phyloP scores from a whole-genome alignment of 139 green algal genomes.

The Spirogloea muscicola region DNA sequence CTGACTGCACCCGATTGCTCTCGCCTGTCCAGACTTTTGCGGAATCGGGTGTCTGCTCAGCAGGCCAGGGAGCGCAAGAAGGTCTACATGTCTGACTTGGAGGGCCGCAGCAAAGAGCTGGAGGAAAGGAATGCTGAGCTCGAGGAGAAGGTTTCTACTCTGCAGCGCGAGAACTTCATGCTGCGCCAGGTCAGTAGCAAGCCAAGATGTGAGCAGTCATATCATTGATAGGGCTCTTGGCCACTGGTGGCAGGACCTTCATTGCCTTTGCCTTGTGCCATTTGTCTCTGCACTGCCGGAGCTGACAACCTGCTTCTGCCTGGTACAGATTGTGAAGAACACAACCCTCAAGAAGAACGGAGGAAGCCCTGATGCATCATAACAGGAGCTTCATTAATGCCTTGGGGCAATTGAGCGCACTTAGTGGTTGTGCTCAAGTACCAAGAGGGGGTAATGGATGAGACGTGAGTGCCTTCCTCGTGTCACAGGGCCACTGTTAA shows the following conservation, averaged over 20 bases:
- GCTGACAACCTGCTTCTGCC: not conserved
- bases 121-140: slow-evolving; percentile 43
- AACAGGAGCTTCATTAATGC: no score
- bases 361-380: no score
- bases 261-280: not conserved
- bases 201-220: not conserved
- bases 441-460: no score
- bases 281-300: not conserved
- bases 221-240: not conserved
- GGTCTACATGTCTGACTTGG: slow-evolving; percentile 63
- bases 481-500: no score
- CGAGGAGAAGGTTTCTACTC: slow-evolving; percentile 36
- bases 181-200: slow-evolving; percentile 30
- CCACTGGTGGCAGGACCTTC: not conserved
- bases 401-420: no score
- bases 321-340: slow-evolving; percentile 31
- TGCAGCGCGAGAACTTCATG: slow-evolving; percentile 51
- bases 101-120: slow-evolving; percentile 49
- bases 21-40: slow-evolving; percentile 58
- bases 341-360: slow-evolving; percentile 19
- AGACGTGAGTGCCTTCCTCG: no score
- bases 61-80: slow-evolving; percentile 83
- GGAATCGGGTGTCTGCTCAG: slow-evolving; percentile 80
- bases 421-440: no score
- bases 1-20: no score